Evolutionary conservation across 139 green algal genomes (phyloP).

Genomic region (Micractinium conductrix): DNA sequence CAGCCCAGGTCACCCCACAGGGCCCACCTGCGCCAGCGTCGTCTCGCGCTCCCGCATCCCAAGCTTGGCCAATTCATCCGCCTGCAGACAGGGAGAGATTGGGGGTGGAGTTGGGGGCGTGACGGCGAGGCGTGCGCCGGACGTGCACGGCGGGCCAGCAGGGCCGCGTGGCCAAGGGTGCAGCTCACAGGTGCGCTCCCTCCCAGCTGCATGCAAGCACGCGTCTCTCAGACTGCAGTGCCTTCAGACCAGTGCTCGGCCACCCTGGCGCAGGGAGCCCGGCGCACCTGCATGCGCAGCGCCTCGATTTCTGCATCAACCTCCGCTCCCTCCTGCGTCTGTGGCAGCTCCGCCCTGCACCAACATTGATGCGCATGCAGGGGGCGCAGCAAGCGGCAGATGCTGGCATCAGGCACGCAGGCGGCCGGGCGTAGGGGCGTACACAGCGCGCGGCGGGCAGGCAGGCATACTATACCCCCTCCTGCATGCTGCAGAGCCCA

Average conservation of each 20-base stretch:
- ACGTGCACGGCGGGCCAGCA: no score
- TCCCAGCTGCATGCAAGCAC: no score
- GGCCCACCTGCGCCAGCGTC: neutral
- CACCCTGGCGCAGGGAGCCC: no score
- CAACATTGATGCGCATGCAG: neutral
- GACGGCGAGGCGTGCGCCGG: no score
- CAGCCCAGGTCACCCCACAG: no score
- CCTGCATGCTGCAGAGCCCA: no score
- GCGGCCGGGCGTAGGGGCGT: neutral
- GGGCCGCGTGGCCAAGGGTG: no score
- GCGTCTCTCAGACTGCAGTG: no score
- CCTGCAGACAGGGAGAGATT: no score
- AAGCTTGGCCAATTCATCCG: conserved; percentile 12
- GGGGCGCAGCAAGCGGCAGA: neutral
- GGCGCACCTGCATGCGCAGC: conserved; percentile 9
- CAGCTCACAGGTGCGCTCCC: neutral
- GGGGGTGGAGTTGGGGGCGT: no score
- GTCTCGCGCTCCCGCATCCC: conserved; percentile 6
- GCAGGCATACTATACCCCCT: no score
- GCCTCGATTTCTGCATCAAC: neutral
- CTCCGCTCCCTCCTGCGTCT: neutral
- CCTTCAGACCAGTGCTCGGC: no score
- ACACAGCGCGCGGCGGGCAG: neutral
- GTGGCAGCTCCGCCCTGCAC: neutral
- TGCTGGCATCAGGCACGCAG: neutral